Percentiles rank a stretch among this genome's conserved stretches.
These are phyloP conservation scores for Porodaedalea pini DNA, from an alignment of 1,284 basidiomycete genomes.

Conservation along the genomic window DNA sequence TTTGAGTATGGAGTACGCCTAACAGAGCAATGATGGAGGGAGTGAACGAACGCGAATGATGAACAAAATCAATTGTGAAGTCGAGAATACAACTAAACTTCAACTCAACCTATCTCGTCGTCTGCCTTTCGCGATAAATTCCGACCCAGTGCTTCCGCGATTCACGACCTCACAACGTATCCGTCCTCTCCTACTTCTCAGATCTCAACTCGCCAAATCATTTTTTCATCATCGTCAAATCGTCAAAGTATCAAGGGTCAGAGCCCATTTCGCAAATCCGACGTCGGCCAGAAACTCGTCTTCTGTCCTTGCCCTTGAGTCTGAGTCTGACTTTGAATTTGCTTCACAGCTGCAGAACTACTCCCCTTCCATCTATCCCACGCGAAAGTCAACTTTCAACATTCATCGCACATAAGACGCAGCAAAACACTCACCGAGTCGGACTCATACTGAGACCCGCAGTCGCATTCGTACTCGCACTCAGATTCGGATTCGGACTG, in stretches of 20 bases:
- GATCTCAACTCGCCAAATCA: too few species aligned
- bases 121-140: too few species aligned
- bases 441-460: background rate
- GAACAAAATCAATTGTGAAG: too few species aligned
- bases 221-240: background rate
- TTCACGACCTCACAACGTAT: too few species aligned
- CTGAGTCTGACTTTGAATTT: background rate
- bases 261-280: constrained; percentile 2
- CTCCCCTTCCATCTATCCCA: constrained; percentile 1
- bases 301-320: background rate
- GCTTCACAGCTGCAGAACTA: background rate
- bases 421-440: background rate
- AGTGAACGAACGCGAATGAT: too few species aligned
- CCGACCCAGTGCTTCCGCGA: too few species aligned
- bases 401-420: background rate
- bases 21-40: too few species aligned
- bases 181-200: too few species aligned
- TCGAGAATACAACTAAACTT: too few species aligned
- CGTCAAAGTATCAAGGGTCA: background rate
- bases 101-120: too few species aligned
- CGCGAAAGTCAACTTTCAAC: background rate
- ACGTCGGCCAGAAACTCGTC: constrained; percentile 8
- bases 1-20: too few species aligned
- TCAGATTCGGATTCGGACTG: background rate
- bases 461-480: background rate